phyloP scores from a whole-genome alignment of 192 early-diverging fungal species.

The Coemansia umbellata region DNA sequence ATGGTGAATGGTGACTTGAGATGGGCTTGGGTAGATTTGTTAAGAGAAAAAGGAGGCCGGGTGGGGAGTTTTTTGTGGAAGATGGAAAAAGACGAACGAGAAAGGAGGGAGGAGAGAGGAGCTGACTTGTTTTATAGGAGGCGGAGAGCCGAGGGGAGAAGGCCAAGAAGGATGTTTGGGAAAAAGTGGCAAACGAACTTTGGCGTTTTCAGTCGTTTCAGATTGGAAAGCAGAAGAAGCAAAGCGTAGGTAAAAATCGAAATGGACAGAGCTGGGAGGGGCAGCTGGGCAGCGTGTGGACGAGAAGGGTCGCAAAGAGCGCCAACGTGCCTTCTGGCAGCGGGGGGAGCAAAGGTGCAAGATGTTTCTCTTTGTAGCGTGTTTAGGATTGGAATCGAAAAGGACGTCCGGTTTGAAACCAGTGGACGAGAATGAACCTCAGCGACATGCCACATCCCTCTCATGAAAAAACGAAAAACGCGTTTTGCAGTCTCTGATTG shows the following conservation, averaged over 20 bases:
- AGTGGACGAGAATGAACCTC: neutral
- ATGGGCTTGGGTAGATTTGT: neutral
- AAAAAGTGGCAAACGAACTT: neutral
- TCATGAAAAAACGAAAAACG: too few species aligned
- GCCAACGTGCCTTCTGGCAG: neutral
- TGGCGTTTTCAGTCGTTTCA: too few species aligned
- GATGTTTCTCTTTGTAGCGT: constrained; percentile 1
- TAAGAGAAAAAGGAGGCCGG: neutral
- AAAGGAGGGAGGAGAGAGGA: neutral
- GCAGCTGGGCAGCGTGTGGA: neutral
- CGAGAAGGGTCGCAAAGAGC: neutral
- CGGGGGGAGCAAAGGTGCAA: neutral
- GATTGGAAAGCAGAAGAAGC: neutral
- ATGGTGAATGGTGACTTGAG: neutral
- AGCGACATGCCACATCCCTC: neutral
- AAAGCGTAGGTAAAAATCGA: constrained; percentile 13
- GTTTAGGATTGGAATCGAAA: neutral
- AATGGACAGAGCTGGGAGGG: neutral
- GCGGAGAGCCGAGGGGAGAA: neutral
- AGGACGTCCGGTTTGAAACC: neutral
- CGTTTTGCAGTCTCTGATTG: too few species aligned
- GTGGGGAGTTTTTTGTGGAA: neutral
- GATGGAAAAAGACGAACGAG: neutral
- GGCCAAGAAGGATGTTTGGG: neutral
- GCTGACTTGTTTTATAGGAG: constrained; percentile 3